A percentile compares a stretch with the other conserved stretches of the same genome.
Conservation (phyloP, 306 rosid species). For the Vigna mungo region DNA sequence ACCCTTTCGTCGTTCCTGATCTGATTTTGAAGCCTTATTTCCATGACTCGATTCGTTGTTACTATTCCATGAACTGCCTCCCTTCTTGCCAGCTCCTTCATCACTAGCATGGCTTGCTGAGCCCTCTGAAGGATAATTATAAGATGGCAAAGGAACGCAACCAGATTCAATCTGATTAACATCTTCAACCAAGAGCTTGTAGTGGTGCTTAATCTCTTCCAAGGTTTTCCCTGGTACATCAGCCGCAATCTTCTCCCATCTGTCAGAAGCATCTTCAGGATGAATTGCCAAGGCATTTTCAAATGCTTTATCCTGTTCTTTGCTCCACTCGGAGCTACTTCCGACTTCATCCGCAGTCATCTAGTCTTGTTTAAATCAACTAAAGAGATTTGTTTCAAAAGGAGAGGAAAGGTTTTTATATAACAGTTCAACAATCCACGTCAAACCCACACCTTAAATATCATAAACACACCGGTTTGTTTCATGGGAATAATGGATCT, state of each 20-base stretch:
- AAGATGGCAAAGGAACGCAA: slow-evolving; percentile 79
- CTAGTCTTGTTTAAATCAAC: slow-evolving; percentile 48
- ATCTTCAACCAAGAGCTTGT: slow-evolving; percentile 84
- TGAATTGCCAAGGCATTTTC: slow-evolving; percentile 85
- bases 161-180: slow-evolving; percentile 86
- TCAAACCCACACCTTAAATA: slow-evolving; percentile 48
- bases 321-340: slow-evolving; percentile 79
- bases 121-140: slow-evolving; percentile 82
- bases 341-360: slow-evolving; percentile 77
- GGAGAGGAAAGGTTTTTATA: slow-evolving; percentile 40
- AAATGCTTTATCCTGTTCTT: slow-evolving; percentile 91
- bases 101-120: slow-evolving; percentile 70
- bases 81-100: slow-evolving; percentile 74
- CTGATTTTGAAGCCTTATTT: slow-evolving; percentile 74
- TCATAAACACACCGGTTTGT: slow-evolving; percentile 32
- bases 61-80: slow-evolving; percentile 48
- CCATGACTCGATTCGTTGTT: slow-evolving; percentile 76
- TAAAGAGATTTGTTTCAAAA: slow-evolving; percentile 39
- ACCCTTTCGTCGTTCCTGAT: slow-evolving; percentile 94
- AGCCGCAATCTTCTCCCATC: slow-evolving; percentile 88
- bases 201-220: slow-evolving; percentile 83
- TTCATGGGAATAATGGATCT: slow-evolving; percentile 48
- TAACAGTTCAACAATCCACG: slow-evolving; percentile 43
- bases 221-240: slow-evolving; percentile 80
- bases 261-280: slow-evolving; percentile 76